These are phyloP conservation scores for Fabrea salina DNA, from an alignment of 169 alveolate genomes.

Conservation along the genomic window DNA sequence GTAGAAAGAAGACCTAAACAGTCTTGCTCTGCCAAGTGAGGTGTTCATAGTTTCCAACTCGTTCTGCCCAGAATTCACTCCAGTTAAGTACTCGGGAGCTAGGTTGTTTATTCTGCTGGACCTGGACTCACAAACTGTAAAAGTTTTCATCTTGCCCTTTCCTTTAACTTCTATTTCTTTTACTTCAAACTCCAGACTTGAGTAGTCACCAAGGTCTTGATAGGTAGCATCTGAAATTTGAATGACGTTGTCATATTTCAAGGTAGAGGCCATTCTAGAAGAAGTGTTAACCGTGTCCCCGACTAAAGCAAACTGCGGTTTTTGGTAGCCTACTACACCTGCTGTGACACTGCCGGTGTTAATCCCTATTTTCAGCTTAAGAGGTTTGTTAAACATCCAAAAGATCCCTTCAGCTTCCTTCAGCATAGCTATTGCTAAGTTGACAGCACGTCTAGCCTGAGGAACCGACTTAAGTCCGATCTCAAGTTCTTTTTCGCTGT, in stretches of 20 bases:
- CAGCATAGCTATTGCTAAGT: not conserved
- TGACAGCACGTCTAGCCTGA: not conserved
- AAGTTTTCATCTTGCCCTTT: slow-evolving; percentile 53
- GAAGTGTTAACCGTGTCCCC: slow-evolving; percentile 98
- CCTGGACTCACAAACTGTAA: too few relatives aligned
- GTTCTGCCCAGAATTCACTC: too few relatives aligned
- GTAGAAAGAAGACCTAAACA: too few relatives aligned
- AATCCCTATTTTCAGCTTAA: slow-evolving; percentile 93
- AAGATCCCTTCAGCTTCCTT: not conserved
- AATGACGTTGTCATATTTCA: slow-evolving; percentile 2
- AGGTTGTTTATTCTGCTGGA: too few relatives aligned
- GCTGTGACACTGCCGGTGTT: slow-evolving; percentile 94
- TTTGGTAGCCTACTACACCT: slow-evolving; percentile 96
- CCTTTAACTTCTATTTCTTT: slow-evolving; percentile 36
- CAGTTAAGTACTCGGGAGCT: too few relatives aligned
- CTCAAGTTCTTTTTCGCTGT: slow-evolving; percentile 44
- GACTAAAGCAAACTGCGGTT: slow-evolving; percentile 95
- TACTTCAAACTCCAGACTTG: not conserved
- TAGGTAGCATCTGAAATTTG: slow-evolving; percentile 24
- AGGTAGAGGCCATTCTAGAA: slow-evolving; percentile 84
- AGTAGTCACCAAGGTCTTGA: not conserved
- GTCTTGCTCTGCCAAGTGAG: too few relatives aligned
- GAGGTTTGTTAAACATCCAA: not conserved
- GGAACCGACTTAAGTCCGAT: not conserved
- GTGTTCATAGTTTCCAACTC: too few relatives aligned